Conservation (phyloP, 805 yeast genomes). For the Candida sithepensis region DNA sequence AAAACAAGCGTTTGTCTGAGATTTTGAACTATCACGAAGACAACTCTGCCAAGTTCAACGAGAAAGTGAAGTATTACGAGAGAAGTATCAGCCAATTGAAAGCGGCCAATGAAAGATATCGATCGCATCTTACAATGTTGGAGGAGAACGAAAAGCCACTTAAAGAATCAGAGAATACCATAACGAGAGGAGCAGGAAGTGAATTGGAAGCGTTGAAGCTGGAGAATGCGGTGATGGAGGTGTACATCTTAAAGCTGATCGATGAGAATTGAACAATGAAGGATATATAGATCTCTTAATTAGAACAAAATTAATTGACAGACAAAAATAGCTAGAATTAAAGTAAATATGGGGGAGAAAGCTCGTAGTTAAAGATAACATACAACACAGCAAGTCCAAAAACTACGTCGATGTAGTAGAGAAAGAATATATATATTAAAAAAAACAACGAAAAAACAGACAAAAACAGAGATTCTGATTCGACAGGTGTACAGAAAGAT, state of each 20-base stretch:
- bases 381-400: not conserved
- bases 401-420: too few relatives aligned
- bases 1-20: not conserved
- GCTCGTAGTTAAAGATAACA: not conserved
- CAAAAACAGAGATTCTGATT: too few relatives aligned
- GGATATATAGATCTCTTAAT: too few relatives aligned
- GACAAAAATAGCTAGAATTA: not conserved
- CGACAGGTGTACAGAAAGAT: too few relatives aligned
- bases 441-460: too few relatives aligned
- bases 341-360: not conserved
- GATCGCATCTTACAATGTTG: not conserved
- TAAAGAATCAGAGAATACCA: not conserved
- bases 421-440: too few relatives aligned
- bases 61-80: not conserved
- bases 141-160: not conserved
- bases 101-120: conserved; percentile 6
- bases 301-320: too few relatives aligned
- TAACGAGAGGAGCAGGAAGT: not conserved
- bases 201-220: conserved; percentile 3
- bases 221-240: conserved; percentile 6
- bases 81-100: conserved; percentile 8
- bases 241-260: not conserved
- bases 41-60: not conserved
- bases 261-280: not conserved
- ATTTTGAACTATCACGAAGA: not conserved